These are phyloP conservation scores for Venturia oleaginea DNA, from an alignment of 2,329 filamentous ascomycete species.

Conservation along the genomic window DNA sequence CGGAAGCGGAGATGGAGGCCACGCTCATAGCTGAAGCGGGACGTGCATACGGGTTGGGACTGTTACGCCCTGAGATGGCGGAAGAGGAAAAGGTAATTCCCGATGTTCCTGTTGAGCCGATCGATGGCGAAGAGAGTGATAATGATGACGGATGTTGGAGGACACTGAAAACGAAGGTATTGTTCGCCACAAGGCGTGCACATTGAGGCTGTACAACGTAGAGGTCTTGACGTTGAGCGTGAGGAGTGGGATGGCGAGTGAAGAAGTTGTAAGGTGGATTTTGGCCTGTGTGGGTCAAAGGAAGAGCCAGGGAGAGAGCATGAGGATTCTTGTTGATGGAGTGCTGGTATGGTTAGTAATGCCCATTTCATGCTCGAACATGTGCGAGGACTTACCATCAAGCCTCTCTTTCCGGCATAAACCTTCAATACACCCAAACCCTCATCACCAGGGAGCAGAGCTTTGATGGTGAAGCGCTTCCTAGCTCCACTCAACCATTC, in stretches of 20 bases:
- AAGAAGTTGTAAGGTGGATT: conserved; percentile 94
- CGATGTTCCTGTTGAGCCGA: conserved; percentile 23
- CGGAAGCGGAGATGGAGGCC: conserved; percentile 45
- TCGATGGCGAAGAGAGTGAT: conserved; percentile 23
- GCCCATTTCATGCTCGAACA: conserved; percentile 17
- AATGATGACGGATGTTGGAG: conserved; percentile 76
- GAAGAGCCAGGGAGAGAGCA: conserved; percentile 78
- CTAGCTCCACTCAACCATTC: conserved; percentile 73
- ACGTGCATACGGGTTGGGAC: conserved; percentile 44
- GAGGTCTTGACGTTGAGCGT: conserved; percentile 93
- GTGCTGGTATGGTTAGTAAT: conserved; percentile 40
- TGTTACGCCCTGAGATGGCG: conserved; percentile 33
- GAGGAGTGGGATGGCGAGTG: conserved; percentile 85
- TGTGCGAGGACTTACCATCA: conserved; percentile 53
- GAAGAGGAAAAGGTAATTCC: conserved; percentile 21
- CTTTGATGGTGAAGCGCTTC: conserved; percentile 91
- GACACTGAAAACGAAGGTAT: conserved; percentile 95
- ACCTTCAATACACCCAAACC: conserved; percentile 80
- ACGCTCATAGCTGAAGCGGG: conserved; percentile 53
- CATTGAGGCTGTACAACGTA: conserved; percentile 97
- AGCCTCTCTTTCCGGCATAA: conserved; percentile 84
- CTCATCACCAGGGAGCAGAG: conserved; percentile 82
- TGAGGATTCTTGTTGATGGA: conserved; percentile 95
- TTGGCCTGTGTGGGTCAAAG: conserved; percentile 79
- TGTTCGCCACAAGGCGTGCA: conserved; percentile 77